Base-by-base conservation (phyloP, 139 green algal species). In the Asterochloris erici region DNA sequence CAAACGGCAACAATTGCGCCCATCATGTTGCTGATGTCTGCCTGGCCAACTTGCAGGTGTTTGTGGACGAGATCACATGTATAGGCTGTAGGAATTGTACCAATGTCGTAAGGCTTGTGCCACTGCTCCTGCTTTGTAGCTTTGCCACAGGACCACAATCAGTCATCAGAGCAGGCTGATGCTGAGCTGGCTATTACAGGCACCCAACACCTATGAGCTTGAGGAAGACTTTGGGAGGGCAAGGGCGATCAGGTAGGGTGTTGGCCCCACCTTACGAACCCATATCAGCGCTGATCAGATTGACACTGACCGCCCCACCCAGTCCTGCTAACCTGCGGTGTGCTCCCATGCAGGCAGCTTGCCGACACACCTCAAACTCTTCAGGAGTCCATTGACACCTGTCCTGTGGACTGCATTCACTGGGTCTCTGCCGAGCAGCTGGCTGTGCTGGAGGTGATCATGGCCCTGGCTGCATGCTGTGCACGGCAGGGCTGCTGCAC, bases 371-470 rank as follows among this genome's bases (percentile, higher is more conserved):
- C 81, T 54, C 77, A 84, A 27, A 74, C 27, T 11, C 75, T 89
- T 68, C 77, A 87, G 74, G 82, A 84, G 62, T 81, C 85, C 16
- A 85, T 89, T 27, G 79, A 89, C 74, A 83, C 70, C 63, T 89
- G 85, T 47, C 85, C 85, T 14, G 85, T 89, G 19, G 68, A 84
- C 61, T 89, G 85, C 79, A 89, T 89, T 29, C 82, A 86, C 76
- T 87, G 78, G 78, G 82, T 85, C 64, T 78, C 82, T 14, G 79
- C 84, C 0, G 75, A 87, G 19, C 88, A 93, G 80, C 84, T 93
- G 62, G 82, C 89, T 27, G 79, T 91, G 69, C 81, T 93, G 74
- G 89, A 93, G 84, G 82, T 86, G 23, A 81, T 78, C 17, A 93
- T 92, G 88, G 47, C 23, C n/a, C 38, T 73, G 14, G 83, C 91